Evolutionary conservation across 2,329 filamentous ascomycete species (phyloP).

Genomic region (Aspergillus aculeatus): DNA sequence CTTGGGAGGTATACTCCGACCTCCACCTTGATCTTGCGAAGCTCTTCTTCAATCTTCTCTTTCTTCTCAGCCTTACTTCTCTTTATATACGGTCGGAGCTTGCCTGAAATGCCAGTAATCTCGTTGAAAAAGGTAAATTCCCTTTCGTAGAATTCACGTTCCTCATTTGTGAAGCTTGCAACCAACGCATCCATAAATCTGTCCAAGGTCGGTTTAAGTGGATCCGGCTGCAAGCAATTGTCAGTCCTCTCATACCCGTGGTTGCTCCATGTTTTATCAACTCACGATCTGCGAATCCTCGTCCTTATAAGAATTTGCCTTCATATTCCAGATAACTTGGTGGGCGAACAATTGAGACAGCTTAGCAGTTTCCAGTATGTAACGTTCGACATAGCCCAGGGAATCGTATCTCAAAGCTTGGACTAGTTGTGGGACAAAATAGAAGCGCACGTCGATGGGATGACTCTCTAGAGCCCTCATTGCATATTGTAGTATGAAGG

Average conservation of each 20-base stretch:
- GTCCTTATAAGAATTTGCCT: constrained; percentile 97
- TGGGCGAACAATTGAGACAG: constrained; percentile 98
- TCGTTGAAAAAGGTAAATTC: constrained; percentile 99
- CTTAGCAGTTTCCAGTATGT: constrained; percentile 94
- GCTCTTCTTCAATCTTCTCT: constrained; percentile 96
- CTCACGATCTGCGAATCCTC: constrained; percentile 82
- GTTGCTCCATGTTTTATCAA: background rate
- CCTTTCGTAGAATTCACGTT: constrained; percentile 83
- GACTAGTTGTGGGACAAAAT: constrained; percentile 97
- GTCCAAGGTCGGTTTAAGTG: constrained; percentile 90
- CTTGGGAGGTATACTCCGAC: constrained; percentile 95
- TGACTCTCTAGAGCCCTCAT: constrained; percentile 94
- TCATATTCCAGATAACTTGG: constrained; percentile 99
- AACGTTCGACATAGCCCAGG: constrained; percentile 91
- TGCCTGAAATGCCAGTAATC: constrained; percentile 92
- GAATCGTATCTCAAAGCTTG: constrained; percentile 91
- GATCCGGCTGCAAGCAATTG: constrained; percentile 63
- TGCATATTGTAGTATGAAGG: constrained; percentile 92
- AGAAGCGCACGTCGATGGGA: constrained; percentile 95
- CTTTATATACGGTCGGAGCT: constrained; percentile 90
- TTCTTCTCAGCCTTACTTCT: constrained; percentile 94
- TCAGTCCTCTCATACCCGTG: constrained; percentile 10
- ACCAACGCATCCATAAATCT: constrained; percentile 83
- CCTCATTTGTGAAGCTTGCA: constrained; percentile 72
- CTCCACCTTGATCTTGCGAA: constrained; percentile 95